phyloP scores from a whole-genome alignment of 1,139 yeast genomes.

The Starmera stellimalicola region DNA sequence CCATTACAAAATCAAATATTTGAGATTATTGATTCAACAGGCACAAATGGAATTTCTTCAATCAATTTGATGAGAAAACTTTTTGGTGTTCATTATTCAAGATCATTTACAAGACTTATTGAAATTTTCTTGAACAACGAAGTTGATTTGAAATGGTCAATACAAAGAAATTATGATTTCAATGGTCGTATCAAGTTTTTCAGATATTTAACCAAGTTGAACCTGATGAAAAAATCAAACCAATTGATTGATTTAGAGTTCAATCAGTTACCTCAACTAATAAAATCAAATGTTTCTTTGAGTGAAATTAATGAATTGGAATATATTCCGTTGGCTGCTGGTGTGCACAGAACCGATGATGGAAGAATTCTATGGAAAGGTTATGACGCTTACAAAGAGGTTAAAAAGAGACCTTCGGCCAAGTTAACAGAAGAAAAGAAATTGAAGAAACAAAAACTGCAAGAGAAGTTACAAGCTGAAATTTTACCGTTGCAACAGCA shows the following conservation, averaged over 20 bases:
- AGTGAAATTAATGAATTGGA: slow-evolving; percentile 12
- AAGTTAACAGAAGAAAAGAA: background rate
- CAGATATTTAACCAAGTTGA: slow-evolving; percentile 47
- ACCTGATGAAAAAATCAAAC: slow-evolving; percentile 24
- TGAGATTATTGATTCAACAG: slow-evolving; percentile 32
- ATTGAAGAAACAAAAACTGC: background rate
- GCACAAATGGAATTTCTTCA: slow-evolving; percentile 44
- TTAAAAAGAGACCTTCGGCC: background rate
- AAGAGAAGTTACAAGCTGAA: background rate
- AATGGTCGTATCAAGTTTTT: slow-evolving; percentile 68
- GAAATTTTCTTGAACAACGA: slow-evolving; percentile 34
- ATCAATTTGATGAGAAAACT: slow-evolving; percentile 39
- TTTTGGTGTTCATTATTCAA: slow-evolving; percentile 44
- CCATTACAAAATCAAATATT: slow-evolving; percentile 59
- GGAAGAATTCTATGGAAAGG: slow-evolving; percentile 13
- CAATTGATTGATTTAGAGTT: slow-evolving; percentile 16
- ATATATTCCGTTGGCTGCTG: slow-evolving; percentile 16
- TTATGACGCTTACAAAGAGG: background rate
- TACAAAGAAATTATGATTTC: slow-evolving; percentile 54
- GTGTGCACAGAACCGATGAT: slow-evolving; percentile 11
- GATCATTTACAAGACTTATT: slow-evolving; percentile 40
- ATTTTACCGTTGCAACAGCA: slow-evolving; percentile 1
- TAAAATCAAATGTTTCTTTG: background rate
- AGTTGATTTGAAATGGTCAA: slow-evolving; percentile 23
- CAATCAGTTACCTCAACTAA: slow-evolving; percentile 18